Base-by-base conservation (phyloP, 805 yeast species). In the Kazachstania africana region DNA sequence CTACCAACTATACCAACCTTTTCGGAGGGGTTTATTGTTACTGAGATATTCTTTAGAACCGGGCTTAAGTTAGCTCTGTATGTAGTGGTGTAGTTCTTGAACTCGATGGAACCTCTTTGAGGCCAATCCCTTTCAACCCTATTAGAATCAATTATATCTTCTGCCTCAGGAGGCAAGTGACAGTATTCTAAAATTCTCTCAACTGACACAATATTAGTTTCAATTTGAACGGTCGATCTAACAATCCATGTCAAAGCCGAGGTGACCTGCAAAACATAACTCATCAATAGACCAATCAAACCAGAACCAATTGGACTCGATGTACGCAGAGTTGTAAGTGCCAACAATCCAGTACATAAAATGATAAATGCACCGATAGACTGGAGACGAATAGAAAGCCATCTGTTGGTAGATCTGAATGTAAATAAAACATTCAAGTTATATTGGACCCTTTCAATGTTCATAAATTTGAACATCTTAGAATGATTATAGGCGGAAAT, bases 1-100 rank as follows among this genome's bases (percentile, higher is more conserved):
- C 85, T 64, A 12, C 85, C 85, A 29, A 77, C 84, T 43, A 78
- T 72, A 33, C 85, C 85, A 38, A 78, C 55, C 43, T 78, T 78
- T 40, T 78, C 83, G 18, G 59, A 53, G 2, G 79, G 60, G 15
- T 64, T 56, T 27, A 78, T 64, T 3, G 59, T 49, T 17, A 76
- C 40, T 12, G 50, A 49, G 24, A 77, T 58, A 24, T 65, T 48
- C 26, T 61, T 68, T 44, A 78, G 54, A 3, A 76, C 82, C 1
- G 75, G 75, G 33, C 71, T 79, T 28, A 73, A 53, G 39, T 71
- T 67, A 8, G 61, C 68, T 38, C 78, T 66, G 43, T 78, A 78
- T 30, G 63, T 63, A 0, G 83, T 69, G 2, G 75, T 61, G 43
- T 74, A 78, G 36, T 71, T 42, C 8, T 57, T 58, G 39, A 75